Evolutionary conservation across 176 grass and related monocot species (phyloP), one percentile per base, ranked within the genome.

Genomic region (Triticum turgidum): DNA sequence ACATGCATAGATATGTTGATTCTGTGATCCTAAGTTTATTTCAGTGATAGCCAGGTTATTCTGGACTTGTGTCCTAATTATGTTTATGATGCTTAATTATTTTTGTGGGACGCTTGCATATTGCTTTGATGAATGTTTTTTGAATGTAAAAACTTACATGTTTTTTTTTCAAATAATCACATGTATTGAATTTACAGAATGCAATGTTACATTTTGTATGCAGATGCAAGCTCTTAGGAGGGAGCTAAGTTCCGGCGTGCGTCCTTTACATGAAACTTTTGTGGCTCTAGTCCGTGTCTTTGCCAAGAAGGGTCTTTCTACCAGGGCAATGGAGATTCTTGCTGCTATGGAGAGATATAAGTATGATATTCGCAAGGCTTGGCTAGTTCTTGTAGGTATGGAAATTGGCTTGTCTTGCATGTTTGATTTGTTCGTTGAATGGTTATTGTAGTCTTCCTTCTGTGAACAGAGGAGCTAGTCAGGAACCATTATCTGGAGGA

Each of bases 201-300:
- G 52, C 61, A 65, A 32, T 62, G 75, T 42, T 65, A 32, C 25
- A 69, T 88, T 84, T 65, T 37, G 71, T 13, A 82, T 91, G 83
- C 91, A 98, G 96, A 98, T 98, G 96, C 91, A 94, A 66, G 87
- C 96, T 86, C 86, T 98, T 83, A 95, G 96, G 90, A 95, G 96
- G 80, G 96, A 95, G 80, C 88, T 98, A 68, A 94, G 96, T 88
- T 85, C 88, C 10, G 91, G 96, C 11, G 86, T 98, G 45, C 90
- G 84, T 56, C 93, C 96, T 86, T 85, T 98, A 37, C 90, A 94
- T 67, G 96, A 98, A 89, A 98, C 96, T 41, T 95, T 98, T 91
- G 88, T 96, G 72, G 93, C 96, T 86, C 69, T 98, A 61, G 89
- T 95, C 86, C 96, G 93, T 58, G 84, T 94, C 85, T 98, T 98